Percentiles rank a stretch among this genome's conserved stretches.
Conservation (phyloP, 2,329 filamentous ascomycete species). For the Phyllosticta citribraziliensis region DNA sequence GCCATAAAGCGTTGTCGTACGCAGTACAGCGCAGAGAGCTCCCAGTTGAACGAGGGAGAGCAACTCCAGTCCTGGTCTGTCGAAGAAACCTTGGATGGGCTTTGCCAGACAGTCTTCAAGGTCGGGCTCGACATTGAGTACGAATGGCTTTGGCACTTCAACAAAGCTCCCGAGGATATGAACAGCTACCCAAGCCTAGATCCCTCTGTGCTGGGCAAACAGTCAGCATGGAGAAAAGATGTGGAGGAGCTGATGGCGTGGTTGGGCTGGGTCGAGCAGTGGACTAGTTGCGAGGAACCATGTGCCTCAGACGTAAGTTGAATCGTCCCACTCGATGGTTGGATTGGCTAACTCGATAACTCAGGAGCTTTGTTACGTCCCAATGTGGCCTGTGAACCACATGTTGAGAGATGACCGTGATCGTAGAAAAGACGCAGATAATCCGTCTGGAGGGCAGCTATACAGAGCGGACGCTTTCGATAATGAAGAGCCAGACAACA, state of each 20-base stretch:
- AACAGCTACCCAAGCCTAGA: not conserved
- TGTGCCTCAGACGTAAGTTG: slow-evolving; percentile 29
- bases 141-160: slow-evolving; percentile 27
- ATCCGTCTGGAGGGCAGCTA: not conserved
- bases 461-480: not conserved
- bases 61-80: slow-evolving; percentile 29
- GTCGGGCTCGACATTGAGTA: slow-evolving; percentile 35
- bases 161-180: slow-evolving; percentile 11
- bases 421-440: not conserved
- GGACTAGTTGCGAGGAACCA: slow-evolving; percentile 30
- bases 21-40: slow-evolving; percentile 30
- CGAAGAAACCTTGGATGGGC: slow-evolving; percentile 31
- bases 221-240: slow-evolving; percentile 21
- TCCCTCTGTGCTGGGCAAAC: not conserved
- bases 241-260: slow-evolving; percentile 39
- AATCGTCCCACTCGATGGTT: not conserved
- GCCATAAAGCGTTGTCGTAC: slow-evolving; percentile 35
- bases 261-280: slow-evolving; percentile 43
- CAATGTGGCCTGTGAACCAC: slow-evolving; percentile 39
- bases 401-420: not conserved
- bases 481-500: not conserved
- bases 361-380: slow-evolving; percentile 38
- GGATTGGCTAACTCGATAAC: not conserved
- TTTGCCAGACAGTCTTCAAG: slow-evolving; percentile 35
- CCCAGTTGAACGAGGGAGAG: slow-evolving; percentile 23